Conservation (phyloP, 495 filamentous ascomycete species). For the Hyaloscypha variabilis region DNA sequence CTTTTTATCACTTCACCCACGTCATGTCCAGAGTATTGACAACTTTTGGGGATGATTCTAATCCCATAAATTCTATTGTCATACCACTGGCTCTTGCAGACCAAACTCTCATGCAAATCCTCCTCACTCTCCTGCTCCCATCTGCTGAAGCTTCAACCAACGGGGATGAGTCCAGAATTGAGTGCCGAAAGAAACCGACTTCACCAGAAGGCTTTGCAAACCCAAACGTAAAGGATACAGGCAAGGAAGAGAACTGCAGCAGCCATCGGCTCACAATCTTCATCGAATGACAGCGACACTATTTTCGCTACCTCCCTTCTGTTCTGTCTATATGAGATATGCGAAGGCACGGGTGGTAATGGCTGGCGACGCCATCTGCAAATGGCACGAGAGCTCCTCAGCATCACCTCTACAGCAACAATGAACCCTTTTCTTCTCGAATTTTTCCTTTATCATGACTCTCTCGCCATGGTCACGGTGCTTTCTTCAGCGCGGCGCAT, state of each 20-base stretch:
- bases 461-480: constrained; percentile 20
- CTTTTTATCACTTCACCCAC: constrained; percentile 23
- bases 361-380: constrained; percentile 10
- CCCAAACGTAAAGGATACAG: constrained; percentile 7
- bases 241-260: not conserved
- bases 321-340: constrained; percentile 22
- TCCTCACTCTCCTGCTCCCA: constrained; percentile 18
- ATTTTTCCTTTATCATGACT: constrained; percentile 27
- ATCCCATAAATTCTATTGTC: constrained; percentile 20
- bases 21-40: constrained; percentile 18
- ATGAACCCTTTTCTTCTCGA: constrained; percentile 25
- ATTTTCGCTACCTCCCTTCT: constrained; percentile 21
- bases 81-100: constrained; percentile 20
- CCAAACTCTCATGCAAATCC: constrained; percentile 14
- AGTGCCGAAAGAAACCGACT: constrained; percentile 9
- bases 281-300: not conserved
- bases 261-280: not conserved
- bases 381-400: constrained; percentile 12
- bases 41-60: constrained; percentile 7
- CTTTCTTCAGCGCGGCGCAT: constrained; percentile 9
- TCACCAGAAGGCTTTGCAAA: constrained; percentile 12
- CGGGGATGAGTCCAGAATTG: not conserved
- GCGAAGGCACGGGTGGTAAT: constrained; percentile 19
- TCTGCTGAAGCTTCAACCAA: constrained; percentile 11
- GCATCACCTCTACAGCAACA: constrained; percentile 10